Base-by-base conservation (phyloP, 345 rosid genomes). In the Citrus glauca region DNA sequence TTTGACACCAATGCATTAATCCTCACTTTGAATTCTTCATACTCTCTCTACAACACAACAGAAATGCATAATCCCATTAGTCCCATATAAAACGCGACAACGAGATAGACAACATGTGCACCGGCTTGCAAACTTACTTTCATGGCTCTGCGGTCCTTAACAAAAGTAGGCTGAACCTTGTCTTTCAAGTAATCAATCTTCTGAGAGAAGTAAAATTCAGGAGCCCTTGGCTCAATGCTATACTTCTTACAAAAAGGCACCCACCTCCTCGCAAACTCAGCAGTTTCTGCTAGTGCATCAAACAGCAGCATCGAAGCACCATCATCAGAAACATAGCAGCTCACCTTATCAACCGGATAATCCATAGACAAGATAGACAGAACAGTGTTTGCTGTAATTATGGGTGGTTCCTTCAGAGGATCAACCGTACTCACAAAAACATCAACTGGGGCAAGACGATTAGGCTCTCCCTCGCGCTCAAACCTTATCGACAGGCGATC, bases 361-460 rank as follows among this genome's bases (percentile, higher is more conserved):
- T 95, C 99, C 30, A 92, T 83, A 2, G 96, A 42, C 81, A 92
- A 62, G 81, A 93, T 95, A 0, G 99, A 95, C 27, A 95, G 93
- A 30, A 93, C 94, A 0, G 99, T 95, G 74, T 95, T 95, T 82
- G 97, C 99, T 40, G 98, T 93, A 76, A 95, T 92, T 32, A 96
- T 96, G 0, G 99, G 99, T 5, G 99, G 99, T 75, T 96, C 99
- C 86, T 96, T 96, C 55, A 96, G 94, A n/a, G 99, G 98, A 69
- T 95, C 99, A 65, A 95, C 99, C 6, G 97, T 88, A 84, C 98
- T 93, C 45, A 93, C 98, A 69, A 84, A 95, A 78, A 95, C 84
- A 79, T 96, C 98, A 79, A 96, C 93, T 0, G 99, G 92, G 65
- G 93, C 91, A 4, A 96, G 87, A 27, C 75, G 81, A 82, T 92